A percentile compares a stretch with the other conserved stretches of the same genome.
These are phyloP conservation scores for Capsella rubella DNA, from an alignment of 441 rosid genomes.

Conservation along the genomic window DNA sequence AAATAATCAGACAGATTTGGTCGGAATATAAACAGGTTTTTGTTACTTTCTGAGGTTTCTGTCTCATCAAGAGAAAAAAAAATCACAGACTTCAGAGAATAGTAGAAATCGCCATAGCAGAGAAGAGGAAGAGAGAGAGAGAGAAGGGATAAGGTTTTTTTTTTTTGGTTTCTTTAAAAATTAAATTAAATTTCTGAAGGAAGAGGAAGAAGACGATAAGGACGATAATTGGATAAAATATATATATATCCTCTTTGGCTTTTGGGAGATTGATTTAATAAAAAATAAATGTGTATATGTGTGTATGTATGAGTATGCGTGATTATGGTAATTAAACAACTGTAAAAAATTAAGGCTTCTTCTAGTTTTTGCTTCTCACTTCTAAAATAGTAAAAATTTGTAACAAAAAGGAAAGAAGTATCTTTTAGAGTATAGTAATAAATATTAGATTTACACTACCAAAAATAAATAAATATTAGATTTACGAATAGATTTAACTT, in stretches of 20 bases:
- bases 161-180: not conserved
- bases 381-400: not conserved
- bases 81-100: slow-evolving; percentile 35
- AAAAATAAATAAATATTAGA: too few relatives aligned
- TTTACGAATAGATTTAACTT: too few relatives aligned
- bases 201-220: slow-evolving; percentile 31
- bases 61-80: slow-evolving; percentile 36
- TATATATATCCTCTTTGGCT: not conserved
- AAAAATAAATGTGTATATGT: not conserved
- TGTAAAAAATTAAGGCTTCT: not conserved
- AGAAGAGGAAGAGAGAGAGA: slow-evolving; percentile 20
- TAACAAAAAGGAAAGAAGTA: not conserved
- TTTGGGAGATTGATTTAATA: slow-evolving; percentile 10
- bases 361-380: slow-evolving; percentile 18
- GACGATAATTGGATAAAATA: slow-evolving; percentile 36
- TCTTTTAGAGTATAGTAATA: too few relatives aligned
- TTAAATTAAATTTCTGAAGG: slow-evolving; percentile 4
- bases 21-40: slow-evolving; percentile 23
- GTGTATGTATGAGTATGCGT: slow-evolving; percentile 9
- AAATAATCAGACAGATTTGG: slow-evolving; percentile 21
- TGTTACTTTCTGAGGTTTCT: slow-evolving; percentile 19
- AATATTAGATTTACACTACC: too few relatives aligned
- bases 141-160: slow-evolving; percentile 41
- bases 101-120: slow-evolving; percentile 40
- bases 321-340: slow-evolving; percentile 33